Base-by-base conservation (phyloP, 164 flowering plant genomes). In the Kingdonia uniflora region DNA sequence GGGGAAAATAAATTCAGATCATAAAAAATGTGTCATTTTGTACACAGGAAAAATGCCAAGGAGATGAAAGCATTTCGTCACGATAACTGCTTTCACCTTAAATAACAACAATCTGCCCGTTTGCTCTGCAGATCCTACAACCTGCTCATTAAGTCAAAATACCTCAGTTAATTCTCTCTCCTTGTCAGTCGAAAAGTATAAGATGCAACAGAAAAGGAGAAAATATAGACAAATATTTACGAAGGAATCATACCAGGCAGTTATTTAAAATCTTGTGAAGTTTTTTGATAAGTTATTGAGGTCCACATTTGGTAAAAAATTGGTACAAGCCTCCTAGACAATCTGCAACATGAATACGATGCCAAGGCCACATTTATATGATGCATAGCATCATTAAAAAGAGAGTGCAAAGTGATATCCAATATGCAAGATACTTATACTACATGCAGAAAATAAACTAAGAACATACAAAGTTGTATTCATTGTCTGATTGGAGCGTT, bases 301-400 rank as follows among this genome's bases (percentile, higher is more conserved):
- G 59, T 85, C 85, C 66, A 87, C 94, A 62, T 82, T 85, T 5
- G 96, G 96, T 48, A 84, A 58, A 19, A 84, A 77, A 66, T 77
- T 92, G 52, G 72, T 73, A 71, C 86, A 80, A 15, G 95, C 90
- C 43, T 85, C 95, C 64, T 92, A 94, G 2, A 88, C 94, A 58
- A 71, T 52, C 98, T 86, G 75, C n/a, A n/a, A n/a, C n/a, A n/a
- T n/a, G n/a, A n/a, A n/a, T n/a, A n/a, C n/a, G n/a, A n/a, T n/a
- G n/a, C n/a, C n/a, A n/a, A n/a, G n/a, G n/a, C n/a, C n/a, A n/a
- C n/a, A n/a, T n/a, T n/a, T n/a, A n/a, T n/a, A n/a, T n/a, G n/a
- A n/a, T n/a, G n/a, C n/a, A n/a, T n/a, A n/a, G n/a, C n/a, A n/a
- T n/a, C n/a, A n/a, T n/a, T n/a, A n/a, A n/a, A n/a, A n/a, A n/a